Evolutionary conservation across 2,329 filamentous ascomycete species (phyloP), one percentile per base, ranked within the genome.

Genomic region (Aspergillus carbonarius): DNA sequence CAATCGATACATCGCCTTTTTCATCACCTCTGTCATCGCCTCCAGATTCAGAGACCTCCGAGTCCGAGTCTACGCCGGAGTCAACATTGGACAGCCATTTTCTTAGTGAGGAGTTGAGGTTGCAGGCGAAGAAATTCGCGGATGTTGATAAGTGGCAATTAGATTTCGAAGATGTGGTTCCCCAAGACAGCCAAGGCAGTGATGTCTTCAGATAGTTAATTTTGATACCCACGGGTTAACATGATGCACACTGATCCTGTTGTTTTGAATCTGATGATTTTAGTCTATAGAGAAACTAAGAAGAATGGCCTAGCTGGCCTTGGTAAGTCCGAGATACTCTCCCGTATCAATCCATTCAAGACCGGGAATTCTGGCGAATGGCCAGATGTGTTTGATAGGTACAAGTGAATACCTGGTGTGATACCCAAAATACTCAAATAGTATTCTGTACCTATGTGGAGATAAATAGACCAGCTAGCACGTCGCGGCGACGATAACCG

Each of bases 111-210:
- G 76, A 78, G 51, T 63, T 78, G 34, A 67, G 68, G 20, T 58
- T 63, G 15, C 72, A 74, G 51, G 70, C 70, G 27, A 65, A 66
- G 60, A 78, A 77, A 42, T 78, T 78, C 65, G 72, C 72, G 0
- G 76, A 78, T 59, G 66, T 78, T 44, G 76, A 78, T 60, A 62
- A 71, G 60, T 78, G 76, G 76, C 50, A 75, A 57, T 76, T 78
- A 70, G 76, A 78, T 27, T 78, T 77, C 68, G 76, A 78, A 60
- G 76, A 78, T 54, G 72, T 78, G 3, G 64, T 66, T 49, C 60
- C 55, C 15, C 64, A 66, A 18, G 69, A 65, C 40, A 67, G 62
- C 34, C 63, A 70, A 54, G 63, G 60, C 54, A 70, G 66, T 58
- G 51, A 54, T 39, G 46, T 32, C 25, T 62, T 58, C 44, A 58